Evolutionary conservation across 1,139 yeast species (phyloP), one percentile per base, ranked within the genome.

Genomic region (Scheffersomyces parashehatae): DNA sequence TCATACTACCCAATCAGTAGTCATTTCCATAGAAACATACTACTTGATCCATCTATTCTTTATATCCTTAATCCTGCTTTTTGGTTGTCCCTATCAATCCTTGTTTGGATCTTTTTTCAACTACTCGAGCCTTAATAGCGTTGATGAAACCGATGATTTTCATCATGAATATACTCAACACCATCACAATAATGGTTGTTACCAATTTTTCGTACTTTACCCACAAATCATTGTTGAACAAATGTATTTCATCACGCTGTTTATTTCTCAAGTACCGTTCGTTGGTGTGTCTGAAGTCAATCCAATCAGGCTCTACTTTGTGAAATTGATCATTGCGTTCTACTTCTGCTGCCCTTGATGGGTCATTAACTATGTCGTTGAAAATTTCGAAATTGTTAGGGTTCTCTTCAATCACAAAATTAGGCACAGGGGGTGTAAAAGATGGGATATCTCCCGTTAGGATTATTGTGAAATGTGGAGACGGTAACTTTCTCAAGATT

Each of bases 401-500:
- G 37, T 48, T 58, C 47, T 44, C 50, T 48, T 56, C 56, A 30
- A 70, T 48, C 1, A 65, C 58, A 11, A 42, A 16, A 5, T 52
- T 51, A 0, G 79, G 77, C 0, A 61, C 46, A 2, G 75, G 77
- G 44, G 65, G 69, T 32, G 56, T 56, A 5, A 36, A 26, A 31
- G 51, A 54, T 10, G 57, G 60, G 15, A 60, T 58, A 15, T 50
- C 49, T 9, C 75, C 63, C 0, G 88, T 80, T 39, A 80, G 61
- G 5, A 85, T 60, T 3, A 86, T 64, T 3, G 85, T 68, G 44
- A 73, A 74, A 47, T 77, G 76, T 0, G 93, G 91, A 0, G 88
- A 75, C 0, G 95, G 93, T n/a, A 83, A 58, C 50, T 80, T 82
- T 29, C 87, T 73, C 28, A 83, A 54, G 11, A 85, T 71, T 35